phyloP scores from a whole-genome alignment of 441 rosid species.

The Dalechampia spathulata region DNA sequence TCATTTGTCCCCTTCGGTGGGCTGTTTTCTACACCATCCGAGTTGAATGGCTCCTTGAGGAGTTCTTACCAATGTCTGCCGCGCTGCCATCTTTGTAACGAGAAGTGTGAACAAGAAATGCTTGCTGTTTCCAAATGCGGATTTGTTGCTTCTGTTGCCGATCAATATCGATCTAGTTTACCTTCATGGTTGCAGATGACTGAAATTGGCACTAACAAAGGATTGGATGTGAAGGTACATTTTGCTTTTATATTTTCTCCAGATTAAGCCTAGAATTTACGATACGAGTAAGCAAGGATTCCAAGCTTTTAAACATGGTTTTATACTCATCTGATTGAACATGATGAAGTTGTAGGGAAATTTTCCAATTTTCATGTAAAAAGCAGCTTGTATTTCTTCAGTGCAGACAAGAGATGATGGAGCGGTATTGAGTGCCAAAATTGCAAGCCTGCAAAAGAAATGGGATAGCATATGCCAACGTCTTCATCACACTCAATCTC shows the following conservation, averaged over 20 bases:
- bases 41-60: slow-evolving; percentile 36
- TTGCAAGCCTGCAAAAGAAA: slow-evolving; percentile 32
- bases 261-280: no score
- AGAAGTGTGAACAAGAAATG: slow-evolving; percentile 42
- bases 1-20: slow-evolving; percentile 95
- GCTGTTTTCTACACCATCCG: slow-evolving; percentile 62
- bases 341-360: neutral
- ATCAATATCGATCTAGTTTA: slow-evolving; percentile 46
- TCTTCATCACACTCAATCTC: slow-evolving; percentile 24
- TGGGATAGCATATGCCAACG: slow-evolving; percentile 40
- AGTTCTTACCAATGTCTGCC: slow-evolving; percentile 24
- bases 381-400: slow-evolving; percentile 35
- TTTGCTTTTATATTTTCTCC: slow-evolving; percentile 3
- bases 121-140: slow-evolving; percentile 28
- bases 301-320: no score
- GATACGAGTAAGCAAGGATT: no score
- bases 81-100: slow-evolving; percentile 29
- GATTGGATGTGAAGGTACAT: slow-evolving; percentile 37
- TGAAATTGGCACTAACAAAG: slow-evolving; percentile 31
- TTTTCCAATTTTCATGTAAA: slow-evolving; percentile 23
- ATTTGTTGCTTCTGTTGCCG: slow-evolving; percentile 41
- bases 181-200: slow-evolving; percentile 75
- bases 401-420: slow-evolving; percentile 69
- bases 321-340: no score
- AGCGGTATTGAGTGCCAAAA: slow-evolving; percentile 24